Base-by-base conservation (phyloP, 2,329 filamentous ascomycete genomes). In the Cladosporium sp. region DNA sequence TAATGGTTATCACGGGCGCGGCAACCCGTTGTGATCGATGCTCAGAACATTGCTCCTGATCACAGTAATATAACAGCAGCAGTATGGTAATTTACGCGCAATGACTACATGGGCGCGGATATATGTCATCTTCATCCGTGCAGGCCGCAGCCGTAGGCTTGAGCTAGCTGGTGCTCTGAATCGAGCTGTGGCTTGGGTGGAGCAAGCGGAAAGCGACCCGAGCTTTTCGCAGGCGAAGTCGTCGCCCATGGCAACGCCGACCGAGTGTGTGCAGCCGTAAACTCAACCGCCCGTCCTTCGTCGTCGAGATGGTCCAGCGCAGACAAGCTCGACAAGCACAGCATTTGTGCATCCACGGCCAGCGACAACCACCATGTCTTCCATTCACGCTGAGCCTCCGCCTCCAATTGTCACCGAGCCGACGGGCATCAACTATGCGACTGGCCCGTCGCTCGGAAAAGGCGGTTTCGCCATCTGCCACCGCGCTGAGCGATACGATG, bases 381-480 rank as follows among this genome's bases (percentile, higher is more conserved):
- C 81, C 70, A 76, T 83, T 67, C 82, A 84, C 74, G 82, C 82
- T 66, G 82, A 83, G 67, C 78, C 82, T 50, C 82, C 82, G 68
- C 82, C 82, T 60, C 76, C 78, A 66, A 83, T 89, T 56, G 90
- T 90, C 73, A 81, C 83, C 64, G 90, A 92, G 76, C 88, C 89
- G 65, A 83, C 89, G 79, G 90, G 90, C 63, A 86, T 89, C 64
- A 83, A 88, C 58, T 94, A 93, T 80, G 86, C 89, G 72, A 88
- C 91, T 35, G 90, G 90, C 65, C 88, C 87, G 72, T 83, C 91
- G 74, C 82, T 94, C 66, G 91, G 91, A 29, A 93, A 92, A 78
- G 91, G 91, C 56, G 91, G 91, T 11, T 94, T 94, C 74, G 91
- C 91, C 69, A 90, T 93, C 68, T 93, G 91, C 80, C 91, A 93